Evolutionary conservation across 495 filamentous ascomycete genomes (phyloP).

Genomic region (Lasiosphaeriaceae sp.): DNA sequence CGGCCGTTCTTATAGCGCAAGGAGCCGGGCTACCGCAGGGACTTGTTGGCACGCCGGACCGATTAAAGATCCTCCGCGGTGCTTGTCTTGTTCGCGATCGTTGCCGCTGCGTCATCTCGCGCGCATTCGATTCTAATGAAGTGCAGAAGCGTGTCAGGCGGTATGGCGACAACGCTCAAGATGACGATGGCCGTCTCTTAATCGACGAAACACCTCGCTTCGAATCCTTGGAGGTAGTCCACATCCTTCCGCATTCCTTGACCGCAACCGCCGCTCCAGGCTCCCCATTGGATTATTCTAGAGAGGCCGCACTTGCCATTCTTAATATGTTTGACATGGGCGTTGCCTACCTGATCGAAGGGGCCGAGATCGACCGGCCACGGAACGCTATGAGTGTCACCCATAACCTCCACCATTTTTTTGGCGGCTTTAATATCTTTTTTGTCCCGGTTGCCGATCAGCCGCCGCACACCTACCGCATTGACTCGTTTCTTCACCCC

Average conservation of each 20-base stretch:
- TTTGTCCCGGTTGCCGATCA: constrained; percentile 9
- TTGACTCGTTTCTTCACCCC: not conserved
- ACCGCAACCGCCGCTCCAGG: not conserved
- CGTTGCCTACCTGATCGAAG: constrained; percentile 14
- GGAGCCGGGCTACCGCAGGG: not conserved
- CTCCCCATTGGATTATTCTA: no score
- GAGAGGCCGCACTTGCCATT: not conserved
- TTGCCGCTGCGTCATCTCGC: not conserved
- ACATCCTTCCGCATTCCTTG: not conserved
- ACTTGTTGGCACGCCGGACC: not conserved
- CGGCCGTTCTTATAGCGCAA: not conserved
- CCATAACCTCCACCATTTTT: constrained; percentile 1
- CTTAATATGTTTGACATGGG: constrained; percentile 16
- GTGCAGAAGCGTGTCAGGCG: not conserved
- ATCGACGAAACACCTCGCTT: not conserved
- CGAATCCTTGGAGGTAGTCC: not conserved
- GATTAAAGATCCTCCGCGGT: not conserved
- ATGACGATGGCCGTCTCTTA: not conserved
- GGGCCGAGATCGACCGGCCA: constrained; percentile 16
- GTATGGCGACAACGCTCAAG: not conserved
- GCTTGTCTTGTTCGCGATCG: not conserved
- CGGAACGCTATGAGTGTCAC: constrained; percentile 16
- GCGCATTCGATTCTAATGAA: not conserved
- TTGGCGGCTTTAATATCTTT: constrained; percentile 16
- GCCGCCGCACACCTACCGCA: not conserved